Evolutionary conservation across 78 protist species (phyloP), one percentile per base, ranked within the genome.

Genomic region (Fonticula alba): DNA sequence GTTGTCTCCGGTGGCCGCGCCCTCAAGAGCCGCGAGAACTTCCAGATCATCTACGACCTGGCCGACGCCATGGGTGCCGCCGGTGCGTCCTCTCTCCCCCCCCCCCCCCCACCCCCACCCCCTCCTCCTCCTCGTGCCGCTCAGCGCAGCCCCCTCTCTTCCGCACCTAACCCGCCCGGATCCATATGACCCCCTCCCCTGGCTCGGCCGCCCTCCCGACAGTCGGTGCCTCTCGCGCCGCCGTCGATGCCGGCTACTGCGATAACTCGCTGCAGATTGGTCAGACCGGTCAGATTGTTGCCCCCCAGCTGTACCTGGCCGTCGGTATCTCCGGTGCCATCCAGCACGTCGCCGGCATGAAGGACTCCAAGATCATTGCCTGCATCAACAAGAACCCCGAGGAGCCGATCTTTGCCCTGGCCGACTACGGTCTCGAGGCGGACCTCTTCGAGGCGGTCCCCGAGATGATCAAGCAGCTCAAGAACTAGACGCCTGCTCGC

Each of bases 161-260:
- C n/a, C n/a, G n/a, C n/a, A n/a, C n/a, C n/a, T n/a, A n/a, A n/a
- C n/a, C n/a, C n/a, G n/a, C n/a, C n/a, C n/a, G n/a, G n/a, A n/a
- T n/a, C n/a, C n/a, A n/a, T n/a, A n/a, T n/a, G n/a, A n/a, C n/a
- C n/a, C n/a, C n/a, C 17, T 13, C n/a, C n/a, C n/a, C n/a, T n/a
- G n/a, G n/a, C n/a, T n/a, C n/a, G n/a, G n/a, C n/a, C 37, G 11
- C 58, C 9, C 29, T 20, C 37, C 9, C n/a, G n/a, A 24, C 87
- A 5, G 90, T 92, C 47, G 98, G 98, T 51, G 98, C 97, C 33
- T 80, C 96, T 24, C 81, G 98, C 27, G 98, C 98, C 11, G 98
- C 96, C 9, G 97, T 94, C 31, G 98, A 94, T 32, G 80, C 91
- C 1, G 95, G 94, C 33, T 81, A 62, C 53, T 88, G 72, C 24